phyloP scores from a whole-genome alignment of 164 flowering plant genomes.

The Stephania yunnanensis region DNA sequence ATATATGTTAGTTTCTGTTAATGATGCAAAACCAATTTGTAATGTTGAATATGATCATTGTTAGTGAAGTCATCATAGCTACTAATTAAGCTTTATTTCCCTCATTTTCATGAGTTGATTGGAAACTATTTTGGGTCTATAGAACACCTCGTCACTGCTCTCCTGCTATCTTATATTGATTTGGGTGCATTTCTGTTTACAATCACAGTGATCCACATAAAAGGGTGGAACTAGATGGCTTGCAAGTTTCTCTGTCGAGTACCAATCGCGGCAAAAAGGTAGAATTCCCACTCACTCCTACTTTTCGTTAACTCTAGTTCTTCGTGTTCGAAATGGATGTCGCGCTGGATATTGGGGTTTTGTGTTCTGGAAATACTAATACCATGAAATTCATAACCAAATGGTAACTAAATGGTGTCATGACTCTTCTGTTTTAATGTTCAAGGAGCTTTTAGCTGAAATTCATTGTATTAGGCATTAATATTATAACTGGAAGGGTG shows the following conservation, averaged over 20 bases:
- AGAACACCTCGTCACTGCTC: not conserved
- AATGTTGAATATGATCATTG: not conserved
- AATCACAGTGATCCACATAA: constrained; percentile 33
- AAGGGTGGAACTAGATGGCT: constrained; percentile 20
- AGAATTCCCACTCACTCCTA: constrained; percentile 1
- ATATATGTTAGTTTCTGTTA: not conserved
- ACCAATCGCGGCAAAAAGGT: constrained; percentile 26
- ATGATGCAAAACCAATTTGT: constrained; percentile 1
- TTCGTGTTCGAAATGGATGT: not conserved
- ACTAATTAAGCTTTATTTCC: not conserved
- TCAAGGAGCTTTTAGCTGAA: not conserved
- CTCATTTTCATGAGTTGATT: not conserved
- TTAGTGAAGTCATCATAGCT: not conserved
- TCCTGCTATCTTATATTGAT: not conserved
- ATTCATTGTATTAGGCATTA: not conserved
- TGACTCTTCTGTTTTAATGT: not conserved
- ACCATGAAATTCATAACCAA: not conserved
- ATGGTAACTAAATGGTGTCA: not conserved
- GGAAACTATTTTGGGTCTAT: not conserved
- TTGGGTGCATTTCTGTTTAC: constrained; percentile 2
- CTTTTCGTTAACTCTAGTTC: not conserved
- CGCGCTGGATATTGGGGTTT: not conserved
- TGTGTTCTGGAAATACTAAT: not conserved
- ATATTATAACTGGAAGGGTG: not conserved
- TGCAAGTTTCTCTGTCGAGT: constrained; percentile 19